Evolutionary conservation across 106 monocot species (phyloP), one percentile per base, ranked within the genome.

Genomic region (Cymbidium sinense): DNA sequence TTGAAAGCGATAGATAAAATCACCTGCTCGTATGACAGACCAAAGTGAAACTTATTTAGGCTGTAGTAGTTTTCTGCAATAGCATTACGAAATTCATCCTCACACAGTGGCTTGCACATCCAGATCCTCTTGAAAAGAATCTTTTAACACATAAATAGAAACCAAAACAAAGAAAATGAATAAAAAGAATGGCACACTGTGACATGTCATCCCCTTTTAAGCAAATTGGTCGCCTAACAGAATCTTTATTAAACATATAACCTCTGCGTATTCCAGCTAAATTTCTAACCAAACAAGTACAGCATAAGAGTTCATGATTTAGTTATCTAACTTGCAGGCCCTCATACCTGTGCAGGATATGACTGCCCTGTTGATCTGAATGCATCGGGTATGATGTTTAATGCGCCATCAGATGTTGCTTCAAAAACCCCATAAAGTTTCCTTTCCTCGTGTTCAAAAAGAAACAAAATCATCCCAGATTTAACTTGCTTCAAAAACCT

Each of bases 381-480:
- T 52, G 92, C 95, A 80, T 78, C 50, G 12, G 88, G 92, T 30
- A 86, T 50, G 67, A 92, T 90, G 82, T 90, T 90, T 65, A 86
- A 31, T 2, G 82, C 83, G 51, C 92, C 92, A 86, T 90, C 88
- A 39, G 83, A 88, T 76, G 86, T 82, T 76, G 92, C 95, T 79
- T 95, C 85, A 82, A 90, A 95, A 7, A 95, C 88, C 43, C 95
- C 95, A 81, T 87, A 88, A 19, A 95, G 81, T 64, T 88, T 90
- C 44, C 92, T 86, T 43, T 88, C 82, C 77, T 88, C 88, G 44
- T 90, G 78, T 37, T 95, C 95, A 84, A 95, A 95, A 4, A 95
- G 88, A 87, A 95, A 95, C 73, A 95, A 80, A 34, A 90, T 41
- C 84, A 87, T 92, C n/a, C 92, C 90, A 58, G 78, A 74, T 79